Evolutionary conservation across 768 basidiomycete species (phyloP), one percentile per base, ranked within the genome.

Genomic region (Russula sp.): DNA sequence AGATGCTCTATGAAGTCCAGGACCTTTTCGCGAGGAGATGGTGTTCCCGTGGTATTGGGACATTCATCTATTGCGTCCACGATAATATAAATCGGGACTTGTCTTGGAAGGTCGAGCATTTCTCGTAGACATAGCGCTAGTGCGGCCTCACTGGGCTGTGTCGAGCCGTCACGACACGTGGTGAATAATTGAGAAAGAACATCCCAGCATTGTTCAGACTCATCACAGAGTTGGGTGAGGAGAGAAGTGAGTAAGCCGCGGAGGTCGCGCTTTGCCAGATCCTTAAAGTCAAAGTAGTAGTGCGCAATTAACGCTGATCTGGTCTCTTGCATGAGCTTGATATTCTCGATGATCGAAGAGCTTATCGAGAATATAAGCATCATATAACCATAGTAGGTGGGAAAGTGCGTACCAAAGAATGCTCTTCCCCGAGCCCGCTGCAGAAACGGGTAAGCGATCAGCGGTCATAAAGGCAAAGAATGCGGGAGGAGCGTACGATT

Each of bases 361-460:
- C 54, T 62, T 55, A 13, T 27, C 9, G 18, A 51, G 0, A 6
- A 6, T 13, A 14, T 56, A 7, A 56, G 34, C 27, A 8, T 42
- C 6, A 6, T 55, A 11, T 11, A 9, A 39, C 0, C 6, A 14
- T 0, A 2, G 20, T 2, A 18, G 48, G 2, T 6, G 14, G 32
- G 47, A n/a, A 13, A 42, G 1, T 8, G 27, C 61, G 16, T 50
- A 62, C 61, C 37, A 62, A 34, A 62, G 37, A 3, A 62, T 22
- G 14, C 39, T 62, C 37, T 57, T 62, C 1, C 61, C 61, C 0
- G 48, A 56, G 5, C 55, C 61, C 27, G 55, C 61, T 62, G 18
- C 27, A 34, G 34, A 10, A 22, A 27, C 27, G 27, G 7, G 4
- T 9, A 50, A 11, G 5, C 7, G 18, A 32, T 16, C 45, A 11